Evolutionary conservation across 2,329 filamentous ascomycete genomes (phyloP).

Genomic region (Hymenoscyphus occultus): DNA sequence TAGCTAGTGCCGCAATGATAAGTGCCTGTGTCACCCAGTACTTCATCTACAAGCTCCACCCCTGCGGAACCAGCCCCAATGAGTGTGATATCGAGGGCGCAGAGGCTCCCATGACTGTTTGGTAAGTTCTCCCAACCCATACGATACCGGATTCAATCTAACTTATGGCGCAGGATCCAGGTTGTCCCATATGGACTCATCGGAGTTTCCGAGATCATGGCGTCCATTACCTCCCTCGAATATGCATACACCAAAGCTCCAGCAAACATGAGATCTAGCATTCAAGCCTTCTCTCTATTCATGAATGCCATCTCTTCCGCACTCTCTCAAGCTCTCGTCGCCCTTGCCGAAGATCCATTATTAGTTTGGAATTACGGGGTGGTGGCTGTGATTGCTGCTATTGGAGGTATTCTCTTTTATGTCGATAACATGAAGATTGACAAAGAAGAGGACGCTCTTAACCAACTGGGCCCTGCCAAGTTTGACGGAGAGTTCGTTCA

Average conservation of each 20-base stretch:
- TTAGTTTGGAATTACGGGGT: slow-evolving; percentile 39
- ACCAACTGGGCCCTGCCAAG: slow-evolving; percentile 15
- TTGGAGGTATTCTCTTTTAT: slow-evolving; percentile 24
- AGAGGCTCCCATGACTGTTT: slow-evolving; percentile 48
- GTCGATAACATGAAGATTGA: slow-evolving; percentile 23
- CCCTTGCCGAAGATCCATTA: slow-evolving; percentile 42
- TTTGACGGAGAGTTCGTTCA: slow-evolving; percentile 7
- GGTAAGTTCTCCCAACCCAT: slow-evolving; percentile 24
- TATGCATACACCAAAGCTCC: slow-evolving; percentile 74
- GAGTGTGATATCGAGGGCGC: slow-evolving; percentile 49
- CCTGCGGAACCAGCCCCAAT: slow-evolving; percentile 49
- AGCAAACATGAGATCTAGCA: slow-evolving; percentile 62
- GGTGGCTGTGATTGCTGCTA: slow-evolving; percentile 20
- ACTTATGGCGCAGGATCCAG: slow-evolving; percentile 37
- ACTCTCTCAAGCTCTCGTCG: slow-evolving; percentile 43
- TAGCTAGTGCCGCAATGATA: slow-evolving; percentile 50
- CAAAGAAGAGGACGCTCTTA: slow-evolving; percentile 25
- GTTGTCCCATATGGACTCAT: slow-evolving; percentile 52
- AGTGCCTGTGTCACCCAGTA: slow-evolving; percentile 56
- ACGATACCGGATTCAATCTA: too few relatives aligned
- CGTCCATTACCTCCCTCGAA: slow-evolving; percentile 66
- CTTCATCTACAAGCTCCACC: slow-evolving; percentile 54
- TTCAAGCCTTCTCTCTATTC: slow-evolving; percentile 55
- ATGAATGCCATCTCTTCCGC: slow-evolving; percentile 56
- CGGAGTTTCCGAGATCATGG: slow-evolving; percentile 59